Percentiles rank a stretch among this genome's conserved stretches.
These are phyloP conservation scores for Albizia julibrissin DNA, from an alignment of 306 rosid species.

Conservation along the genomic window DNA sequence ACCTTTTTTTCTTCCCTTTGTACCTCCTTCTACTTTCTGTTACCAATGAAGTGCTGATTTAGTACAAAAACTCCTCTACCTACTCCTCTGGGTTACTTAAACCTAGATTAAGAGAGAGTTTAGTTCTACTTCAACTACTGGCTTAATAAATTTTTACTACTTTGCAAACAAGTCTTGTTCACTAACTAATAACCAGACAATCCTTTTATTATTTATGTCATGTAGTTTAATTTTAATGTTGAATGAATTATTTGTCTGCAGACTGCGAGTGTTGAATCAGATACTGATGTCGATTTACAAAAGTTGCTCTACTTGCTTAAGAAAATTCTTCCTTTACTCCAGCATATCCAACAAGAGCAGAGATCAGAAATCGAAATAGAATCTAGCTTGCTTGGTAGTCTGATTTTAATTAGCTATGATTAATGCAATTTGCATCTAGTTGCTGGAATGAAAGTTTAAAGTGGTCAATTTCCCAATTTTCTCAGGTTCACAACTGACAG, in stretches of 20 bases:
- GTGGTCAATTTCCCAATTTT: constrained; percentile 28
- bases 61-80: background rate
- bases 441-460: constrained; percentile 20
- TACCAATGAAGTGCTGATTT: constrained; percentile 16
- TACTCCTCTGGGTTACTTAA: background rate
- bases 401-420: constrained; percentile 26
- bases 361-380: constrained; percentile 53
- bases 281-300: constrained; percentile 45
- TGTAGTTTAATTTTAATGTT: background rate
- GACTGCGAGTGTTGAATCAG: constrained; percentile 48
- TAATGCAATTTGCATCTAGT: constrained; percentile 23
- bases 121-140: background rate
- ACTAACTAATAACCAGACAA: background rate
- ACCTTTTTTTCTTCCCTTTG: constrained; percentile 23
- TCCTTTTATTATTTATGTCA: background rate
- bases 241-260: constrained; percentile 36
- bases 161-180: background rate
- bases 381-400: constrained; percentile 47
- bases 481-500: constrained; percentile 47
- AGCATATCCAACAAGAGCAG: constrained; percentile 59
- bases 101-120: background rate
- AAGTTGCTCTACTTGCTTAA: constrained; percentile 56
- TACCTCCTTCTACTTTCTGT: constrained; percentile 16
- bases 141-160: background rate
- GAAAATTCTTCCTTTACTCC: constrained; percentile 61